Evolutionary conservation across 257 asterid species (phyloP), one percentile per base, ranked within the genome.

Genomic region (Jacaranda mimosifolia): DNA sequence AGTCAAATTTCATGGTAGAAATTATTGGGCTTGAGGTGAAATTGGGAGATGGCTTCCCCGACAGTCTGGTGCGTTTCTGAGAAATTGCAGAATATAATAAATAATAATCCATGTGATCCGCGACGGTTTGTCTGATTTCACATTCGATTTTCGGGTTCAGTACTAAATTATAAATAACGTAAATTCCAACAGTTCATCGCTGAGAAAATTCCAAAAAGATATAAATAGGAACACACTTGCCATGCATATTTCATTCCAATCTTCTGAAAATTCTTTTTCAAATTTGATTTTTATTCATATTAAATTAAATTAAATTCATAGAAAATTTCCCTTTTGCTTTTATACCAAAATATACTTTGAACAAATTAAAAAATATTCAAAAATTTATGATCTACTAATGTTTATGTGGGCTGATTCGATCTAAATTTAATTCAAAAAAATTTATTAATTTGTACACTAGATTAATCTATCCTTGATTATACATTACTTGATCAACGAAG

Each of bases 31-130:
- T 58, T 21, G 11, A 63, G 15, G 36, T 40, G 70, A 64, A 64
- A 64, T 64, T 38, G 8, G 36, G 5, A 62, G 46, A 7, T 13
- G 0, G 0, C n/a, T 17, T 66, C 40, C 11, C 40, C 10, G 26
- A 51, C 63, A 52, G 17, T 6, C 32, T 9, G 12, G 17, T 49
- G 14, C 51, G 9, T 19, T 70, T 53, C 21, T 60, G 9, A 52
- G 15, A 4, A 65, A 69, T 13, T 51, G 15, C 32, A 26, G 64
- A 14, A 13, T 19, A 68, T 46, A 46, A 68, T 18, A 19, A 46
- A 68, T 18, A 19, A 68, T 68, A 68, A 46, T 68, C 58, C 73
- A 18, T 68, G 63, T 51, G 75, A 70, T 38, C 46, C 48, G 51
- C 48, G 48, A 26, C 32, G 15, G 26, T 15, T 6, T n/a, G 4